Conservation (phyloP, 108 stramenopile species). For the Cyclostephanos tholiformis region DNA sequence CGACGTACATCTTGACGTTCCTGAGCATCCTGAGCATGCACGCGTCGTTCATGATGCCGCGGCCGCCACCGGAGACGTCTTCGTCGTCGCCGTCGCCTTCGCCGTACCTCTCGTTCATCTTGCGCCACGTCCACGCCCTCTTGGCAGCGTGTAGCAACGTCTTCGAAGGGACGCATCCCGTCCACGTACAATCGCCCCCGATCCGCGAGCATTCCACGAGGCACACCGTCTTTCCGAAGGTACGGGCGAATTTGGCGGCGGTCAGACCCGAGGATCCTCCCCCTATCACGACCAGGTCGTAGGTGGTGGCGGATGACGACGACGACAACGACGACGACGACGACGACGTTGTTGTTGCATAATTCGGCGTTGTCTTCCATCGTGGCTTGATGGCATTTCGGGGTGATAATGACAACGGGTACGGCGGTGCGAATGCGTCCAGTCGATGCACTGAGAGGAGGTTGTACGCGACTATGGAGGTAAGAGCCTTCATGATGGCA, state of each 20-base stretch:
- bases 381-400: background rate
- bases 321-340: too few relatives aligned
- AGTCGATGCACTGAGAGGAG: background rate
- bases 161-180: conserved; percentile 89
- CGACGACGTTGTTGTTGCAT: too few relatives aligned
- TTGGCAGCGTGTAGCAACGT: conserved; percentile 74
- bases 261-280: conserved; percentile 82
- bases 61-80: too few relatives aligned
- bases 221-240: conserved; percentile 62
- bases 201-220: conserved; percentile 70
- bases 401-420: background rate
- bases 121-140: conserved; percentile 47
- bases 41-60: background rate
- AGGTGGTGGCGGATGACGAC: conserved; percentile 9
- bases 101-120: conserved; percentile 31
- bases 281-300: conserved; percentile 79
- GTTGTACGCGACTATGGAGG: background rate
- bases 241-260: conserved; percentile 81
- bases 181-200: conserved; percentile 90
- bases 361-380: too few relatives aligned
- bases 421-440: background rate
- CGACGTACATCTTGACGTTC: conserved; percentile 37
- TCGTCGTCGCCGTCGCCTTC: background rate
- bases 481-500: background rate
- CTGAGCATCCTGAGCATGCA: conserved; percentile 16